These are phyloP conservation scores for Gentiana straminea DNA, from an alignment of 257 asterid species.

Conservation along the genomic window DNA sequence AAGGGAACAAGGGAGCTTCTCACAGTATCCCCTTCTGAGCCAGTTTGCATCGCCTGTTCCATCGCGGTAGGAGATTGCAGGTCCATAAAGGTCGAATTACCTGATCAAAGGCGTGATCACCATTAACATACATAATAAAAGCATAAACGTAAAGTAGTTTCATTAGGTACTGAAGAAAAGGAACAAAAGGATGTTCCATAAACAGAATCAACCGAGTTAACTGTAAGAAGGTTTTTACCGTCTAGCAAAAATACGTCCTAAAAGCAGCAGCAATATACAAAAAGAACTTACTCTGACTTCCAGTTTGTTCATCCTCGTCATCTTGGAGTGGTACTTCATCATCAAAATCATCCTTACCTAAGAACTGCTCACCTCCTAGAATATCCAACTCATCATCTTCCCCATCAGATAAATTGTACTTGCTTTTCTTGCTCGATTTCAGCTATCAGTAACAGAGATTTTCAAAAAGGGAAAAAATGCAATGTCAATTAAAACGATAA, in stretches of 20 bases:
- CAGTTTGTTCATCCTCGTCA: constrained; percentile 38
- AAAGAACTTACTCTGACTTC: constrained; percentile 31
- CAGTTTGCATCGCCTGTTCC: constrained; percentile 25
- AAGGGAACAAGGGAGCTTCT: constrained; percentile 20
- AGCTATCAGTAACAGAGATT: constrained; percentile 23
- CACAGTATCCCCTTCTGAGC: constrained; percentile 42
- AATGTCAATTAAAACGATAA: no score
- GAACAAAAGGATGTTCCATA: no score
- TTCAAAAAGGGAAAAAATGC: no score
- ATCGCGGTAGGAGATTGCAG: constrained; percentile 22
- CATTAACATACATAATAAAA: neutral
- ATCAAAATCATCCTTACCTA: constrained; percentile 74
- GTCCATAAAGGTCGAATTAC: constrained; percentile 26
- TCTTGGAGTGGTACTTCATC: constrained; percentile 59
- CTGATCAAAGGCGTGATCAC: constrained; percentile 23
- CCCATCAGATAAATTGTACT: constrained; percentile 81
- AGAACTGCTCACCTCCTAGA: constrained; percentile 27
- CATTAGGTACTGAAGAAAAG: no score
- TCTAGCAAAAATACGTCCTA: no score
- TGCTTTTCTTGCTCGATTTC: constrained; percentile 57
- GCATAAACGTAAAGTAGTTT: no score
- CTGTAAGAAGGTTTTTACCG: no score
- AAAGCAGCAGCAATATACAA: no score
- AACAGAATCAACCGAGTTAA: no score
- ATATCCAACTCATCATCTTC: constrained; percentile 78